Evolutionary conservation across 2,329 filamentous ascomycete genomes (phyloP), one percentile per base, ranked within the genome.

Genomic region (Aspergillus pseudotamarii): DNA sequence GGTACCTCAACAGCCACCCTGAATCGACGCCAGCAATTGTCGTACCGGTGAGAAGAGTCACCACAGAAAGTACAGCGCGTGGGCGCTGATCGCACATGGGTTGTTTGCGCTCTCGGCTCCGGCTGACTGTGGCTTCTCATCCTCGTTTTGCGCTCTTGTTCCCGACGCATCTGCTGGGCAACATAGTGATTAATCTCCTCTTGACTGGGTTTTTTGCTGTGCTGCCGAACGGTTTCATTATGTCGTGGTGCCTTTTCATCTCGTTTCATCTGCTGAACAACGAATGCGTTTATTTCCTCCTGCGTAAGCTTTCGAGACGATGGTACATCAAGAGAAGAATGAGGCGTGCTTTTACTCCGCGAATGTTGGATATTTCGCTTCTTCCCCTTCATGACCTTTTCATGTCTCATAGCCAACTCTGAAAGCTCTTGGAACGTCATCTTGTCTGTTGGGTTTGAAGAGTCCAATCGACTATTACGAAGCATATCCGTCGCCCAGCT

Each of bases 161-260:
- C 71, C 36, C 62, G 65, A 23, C 66, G 69, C 72, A 72, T 73
- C 56, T 74, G 70, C 11, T 65, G 67, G 8, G 71, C 64, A 30
- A 73, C 72, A 50, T 71, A 73, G 54, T 73, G 68, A 46, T 72
- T 74, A 60, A 73, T 73, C 58, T 73, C 68, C 58, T 72, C 71
- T 61, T 73, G 72, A 38, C 72, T 74, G 5, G 71, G 72, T 26
- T 64, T 64, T 53, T 72, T 73, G 23, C 36, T 53, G 54, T 73
- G 69, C 2, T 67, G 63, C 43, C 48, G 65, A 26, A 48, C 28
- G 46, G 43, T 57, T 32, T 57, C 56, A 30, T 56, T 62, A 30
- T 61, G 61, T 19, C 30, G 57, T 28, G 50, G 48, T 10, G 53
- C 45, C 8, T 59, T 55, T 4, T 45, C 62, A 38, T 69, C 65